phyloP scores from a whole-genome alignment of 192 early-diverging fungal genomes.

The Coemansia biformis region DNA sequence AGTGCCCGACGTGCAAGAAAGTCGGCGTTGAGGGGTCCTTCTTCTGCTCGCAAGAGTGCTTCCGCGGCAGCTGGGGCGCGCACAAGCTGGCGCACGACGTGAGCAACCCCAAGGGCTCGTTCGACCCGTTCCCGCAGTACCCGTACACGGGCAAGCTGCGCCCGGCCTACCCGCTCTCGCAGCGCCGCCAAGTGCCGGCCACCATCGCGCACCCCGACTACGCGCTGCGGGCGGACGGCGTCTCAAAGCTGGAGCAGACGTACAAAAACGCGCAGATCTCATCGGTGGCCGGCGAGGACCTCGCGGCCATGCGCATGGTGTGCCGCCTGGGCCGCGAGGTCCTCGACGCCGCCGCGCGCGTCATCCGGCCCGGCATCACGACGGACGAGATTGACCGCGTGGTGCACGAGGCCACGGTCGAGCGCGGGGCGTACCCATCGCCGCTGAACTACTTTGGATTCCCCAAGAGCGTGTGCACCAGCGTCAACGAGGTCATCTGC shows the following conservation, averaged over 20 bases:
- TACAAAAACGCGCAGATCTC: constrained; percentile 67
- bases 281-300: constrained; percentile 63
- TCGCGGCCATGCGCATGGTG: constrained; percentile 72
- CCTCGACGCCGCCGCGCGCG: constrained; percentile 77
- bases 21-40: constrained; percentile 57
- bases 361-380: constrained; percentile 76
- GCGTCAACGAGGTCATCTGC: constrained; percentile 90
- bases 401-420: constrained; percentile 91
- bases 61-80: constrained; percentile 60
- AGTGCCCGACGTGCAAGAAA: constrained; percentile 81
- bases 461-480: constrained; percentile 93
- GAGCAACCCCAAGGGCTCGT: constrained; percentile 32
- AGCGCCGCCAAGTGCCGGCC: constrained; percentile 59
- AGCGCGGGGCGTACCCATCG: constrained; percentile 89
- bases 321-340: constrained; percentile 84
- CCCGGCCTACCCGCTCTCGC: constrained; percentile 72
- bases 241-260: constrained; percentile 70
- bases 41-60: constrained; percentile 80
- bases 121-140: constrained; percentile 59
- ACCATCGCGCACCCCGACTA: constrained; percentile 70
- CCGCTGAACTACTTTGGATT: constrained; percentile 95
- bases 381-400: constrained; percentile 95
- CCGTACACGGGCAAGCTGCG: constrained; percentile 63
- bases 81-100: constrained; percentile 40
- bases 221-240: constrained; percentile 56